Evolutionary conservation across 768 basidiomycete species (phyloP).

Genomic region (Suillus subalutaceus): DNA sequence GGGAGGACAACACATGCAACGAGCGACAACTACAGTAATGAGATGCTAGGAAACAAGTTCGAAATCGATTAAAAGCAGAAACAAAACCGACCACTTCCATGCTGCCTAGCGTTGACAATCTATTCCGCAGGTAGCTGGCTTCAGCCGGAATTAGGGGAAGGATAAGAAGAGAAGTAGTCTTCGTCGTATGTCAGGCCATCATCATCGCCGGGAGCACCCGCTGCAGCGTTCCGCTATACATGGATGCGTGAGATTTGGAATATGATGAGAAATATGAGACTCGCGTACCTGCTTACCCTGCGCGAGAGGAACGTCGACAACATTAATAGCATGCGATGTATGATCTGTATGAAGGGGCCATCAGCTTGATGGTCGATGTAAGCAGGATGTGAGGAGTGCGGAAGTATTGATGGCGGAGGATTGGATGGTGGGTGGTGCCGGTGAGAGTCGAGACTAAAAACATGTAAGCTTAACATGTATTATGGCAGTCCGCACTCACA

Average conservation of each 20-base stretch:
- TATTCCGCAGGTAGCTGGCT: too few species aligned
- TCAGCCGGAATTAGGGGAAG: too few species aligned
- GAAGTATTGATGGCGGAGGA: background rate
- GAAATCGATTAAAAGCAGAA: too few species aligned
- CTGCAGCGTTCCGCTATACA: too few species aligned
- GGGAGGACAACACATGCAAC: too few species aligned
- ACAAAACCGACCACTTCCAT: too few species aligned
- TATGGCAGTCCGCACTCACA: background rate
- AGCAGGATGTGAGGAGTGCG: rapidly evolving
- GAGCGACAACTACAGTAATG: too few species aligned
- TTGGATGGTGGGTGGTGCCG: background rate
- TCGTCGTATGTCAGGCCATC: too few species aligned
- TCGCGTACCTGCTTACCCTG: background rate
- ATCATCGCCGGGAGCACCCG: too few species aligned
- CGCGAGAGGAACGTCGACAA: background rate
- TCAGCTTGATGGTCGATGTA: background rate
- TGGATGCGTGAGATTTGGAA: background rate
- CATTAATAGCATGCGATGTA: background rate
- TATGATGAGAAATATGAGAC: background rate
- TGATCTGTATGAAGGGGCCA: background rate
- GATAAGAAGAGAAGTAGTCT: too few species aligned
- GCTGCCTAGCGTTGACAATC: too few species aligned
- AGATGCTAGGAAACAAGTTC: too few species aligned
- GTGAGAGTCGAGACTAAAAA: background rate
- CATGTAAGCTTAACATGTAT: background rate